Evolutionary conservation across 2,329 filamentous ascomycete species (phyloP).

Genomic region (Aureobasidium sp.): DNA sequence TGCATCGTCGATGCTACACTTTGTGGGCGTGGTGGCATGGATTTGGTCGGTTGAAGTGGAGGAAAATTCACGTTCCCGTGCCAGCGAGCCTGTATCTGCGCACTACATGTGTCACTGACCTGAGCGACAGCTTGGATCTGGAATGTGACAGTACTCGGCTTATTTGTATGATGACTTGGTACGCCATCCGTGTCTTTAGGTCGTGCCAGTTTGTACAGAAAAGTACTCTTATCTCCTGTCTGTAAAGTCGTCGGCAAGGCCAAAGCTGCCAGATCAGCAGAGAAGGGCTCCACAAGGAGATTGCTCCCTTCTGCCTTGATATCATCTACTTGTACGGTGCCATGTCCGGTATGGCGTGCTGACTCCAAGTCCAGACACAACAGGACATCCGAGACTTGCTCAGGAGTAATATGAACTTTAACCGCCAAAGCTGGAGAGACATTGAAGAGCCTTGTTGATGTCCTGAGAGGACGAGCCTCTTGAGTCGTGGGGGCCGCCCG

Average conservation of each 20-base stretch:
- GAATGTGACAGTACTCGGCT: constrained; percentile 28
- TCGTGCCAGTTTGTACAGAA: constrained; percentile 56
- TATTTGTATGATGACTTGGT: background rate
- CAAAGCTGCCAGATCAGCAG: constrained; percentile 42
- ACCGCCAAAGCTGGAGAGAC: constrained; percentile 56
- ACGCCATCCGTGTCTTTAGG: constrained; percentile 29
- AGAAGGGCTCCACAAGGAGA: constrained; percentile 54
- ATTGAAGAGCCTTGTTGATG: constrained; percentile 51
- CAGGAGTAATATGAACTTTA: constrained; percentile 62
- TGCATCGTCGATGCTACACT: background rate
- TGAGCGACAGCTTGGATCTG: constrained; percentile 55
- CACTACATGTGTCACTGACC: constrained; percentile 46
- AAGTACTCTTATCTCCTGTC: constrained; percentile 67
- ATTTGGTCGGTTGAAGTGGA: background rate
- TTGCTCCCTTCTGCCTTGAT: constrained; percentile 52
- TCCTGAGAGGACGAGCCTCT: constrained; percentile 54
- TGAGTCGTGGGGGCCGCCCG: constrained; percentile 54
- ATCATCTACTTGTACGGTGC: constrained; percentile 54
- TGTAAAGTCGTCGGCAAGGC: constrained; percentile 45
- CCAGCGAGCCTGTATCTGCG: constrained; percentile 26
- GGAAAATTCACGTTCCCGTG: constrained; percentile 18
- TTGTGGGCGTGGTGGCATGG: background rate
- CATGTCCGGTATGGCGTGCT: constrained; percentile 58
- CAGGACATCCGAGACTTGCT: constrained; percentile 45
- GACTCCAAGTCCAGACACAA: constrained; percentile 69